Percentiles rank a stretch among this genome's conserved stretches.
Conservation (phyloP, 2,329 filamentous ascomycete species). For the Fusarium piperis region DNA sequence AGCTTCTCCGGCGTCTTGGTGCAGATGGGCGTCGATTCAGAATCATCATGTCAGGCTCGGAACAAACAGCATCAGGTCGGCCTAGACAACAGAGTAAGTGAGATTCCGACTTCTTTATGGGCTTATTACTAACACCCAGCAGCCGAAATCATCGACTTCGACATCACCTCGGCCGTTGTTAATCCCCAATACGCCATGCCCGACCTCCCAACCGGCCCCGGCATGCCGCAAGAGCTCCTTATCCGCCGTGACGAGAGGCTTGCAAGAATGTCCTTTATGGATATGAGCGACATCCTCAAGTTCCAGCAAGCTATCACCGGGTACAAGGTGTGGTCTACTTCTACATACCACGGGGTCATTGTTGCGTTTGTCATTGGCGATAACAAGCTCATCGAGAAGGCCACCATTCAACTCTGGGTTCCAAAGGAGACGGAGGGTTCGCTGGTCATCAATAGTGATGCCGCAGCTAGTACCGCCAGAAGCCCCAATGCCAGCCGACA, state of each 20-base stretch:
- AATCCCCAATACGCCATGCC: constrained; percentile 45
- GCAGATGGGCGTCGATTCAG: constrained; percentile 41
- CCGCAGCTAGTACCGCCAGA: constrained; percentile 12
- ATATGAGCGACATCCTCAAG: constrained; percentile 40
- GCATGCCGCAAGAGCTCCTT: constrained; percentile 41
- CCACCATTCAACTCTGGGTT: constrained; percentile 47
- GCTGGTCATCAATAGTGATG: constrained; percentile 43
- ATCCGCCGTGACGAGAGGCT: constrained; percentile 45
- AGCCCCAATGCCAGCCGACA: constrained; percentile 19
- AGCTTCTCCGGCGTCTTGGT: constrained; percentile 43
- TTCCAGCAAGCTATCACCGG: constrained; percentile 49
- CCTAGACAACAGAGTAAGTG: constrained; percentile 38
- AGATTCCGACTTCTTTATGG: background rate
- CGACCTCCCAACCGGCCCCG: constrained; percentile 14
- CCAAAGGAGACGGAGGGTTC: constrained; percentile 41
- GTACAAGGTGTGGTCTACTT: constrained; percentile 44
- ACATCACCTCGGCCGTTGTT: constrained; percentile 41
- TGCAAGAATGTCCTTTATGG: constrained; percentile 42
- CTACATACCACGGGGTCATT: constrained; percentile 40
- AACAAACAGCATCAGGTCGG: constrained; percentile 28
- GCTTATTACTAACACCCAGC: constrained; percentile 8
- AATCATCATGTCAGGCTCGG: constrained; percentile 39
- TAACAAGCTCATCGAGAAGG: constrained; percentile 39
- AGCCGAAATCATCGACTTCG: constrained; percentile 46
- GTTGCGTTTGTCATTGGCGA: constrained; percentile 45